These are phyloP conservation scores for Botrytis fabae DNA, from an alignment of 2,329 filamentous ascomycete species.

Conservation along the genomic window DNA sequence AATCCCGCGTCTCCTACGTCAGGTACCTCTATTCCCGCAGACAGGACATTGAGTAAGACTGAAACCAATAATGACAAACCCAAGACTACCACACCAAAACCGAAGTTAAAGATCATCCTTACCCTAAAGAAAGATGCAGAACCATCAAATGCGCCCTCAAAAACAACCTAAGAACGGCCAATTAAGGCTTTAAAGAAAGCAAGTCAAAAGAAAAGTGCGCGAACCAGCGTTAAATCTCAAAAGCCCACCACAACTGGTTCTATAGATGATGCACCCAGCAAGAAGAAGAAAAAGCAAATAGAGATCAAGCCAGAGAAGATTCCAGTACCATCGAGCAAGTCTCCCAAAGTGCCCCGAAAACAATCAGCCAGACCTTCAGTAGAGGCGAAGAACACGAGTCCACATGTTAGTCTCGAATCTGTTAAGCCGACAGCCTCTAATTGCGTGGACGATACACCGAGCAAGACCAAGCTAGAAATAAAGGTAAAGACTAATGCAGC, in stretches of 20 bases:
- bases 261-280: not conserved
- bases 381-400: not conserved
- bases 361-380: not conserved
- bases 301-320: not conserved
- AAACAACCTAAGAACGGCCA: not conserved
- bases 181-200: not conserved
- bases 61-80: not conserved
- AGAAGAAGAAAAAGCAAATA: not conserved
- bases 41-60: not conserved
- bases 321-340: not conserved
- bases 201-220: not conserved
- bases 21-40: not conserved
- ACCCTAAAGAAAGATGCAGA: not conserved
- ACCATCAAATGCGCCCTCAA: not conserved
- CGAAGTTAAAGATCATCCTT: not conserved
- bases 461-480: not conserved
- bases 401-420: not conserved
- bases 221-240: not conserved
- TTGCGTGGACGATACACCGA: not conserved
- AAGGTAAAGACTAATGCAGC: not conserved
- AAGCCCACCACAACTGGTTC: not conserved
- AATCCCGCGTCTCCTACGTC: too few relatives aligned
- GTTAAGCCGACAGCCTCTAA: not conserved
- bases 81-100: not conserved
- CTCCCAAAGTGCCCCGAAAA: not conserved